Percentiles rank a stretch among this genome's conserved stretches.
Conservation (phyloP, 1,284 basidiomycete genomes). For the Marasmius fiardii region DNA sequence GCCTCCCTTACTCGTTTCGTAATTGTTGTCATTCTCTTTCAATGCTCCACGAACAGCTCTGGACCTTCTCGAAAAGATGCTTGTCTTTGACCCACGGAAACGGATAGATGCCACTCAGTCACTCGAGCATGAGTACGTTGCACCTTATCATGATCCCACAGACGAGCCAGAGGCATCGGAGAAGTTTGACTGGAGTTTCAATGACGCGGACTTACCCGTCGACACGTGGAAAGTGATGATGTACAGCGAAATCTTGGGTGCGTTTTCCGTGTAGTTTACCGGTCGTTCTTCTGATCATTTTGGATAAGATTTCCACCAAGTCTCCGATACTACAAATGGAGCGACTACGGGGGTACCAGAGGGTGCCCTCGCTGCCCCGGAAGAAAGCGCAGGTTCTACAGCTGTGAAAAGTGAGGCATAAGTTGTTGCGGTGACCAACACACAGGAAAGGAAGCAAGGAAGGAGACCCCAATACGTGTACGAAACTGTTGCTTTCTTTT, state of each 20-base stretch:
- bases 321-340: slow-evolving; percentile 44
- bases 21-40: not conserved
- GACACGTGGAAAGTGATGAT: slow-evolving; percentile 99
- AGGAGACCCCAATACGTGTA: not conserved
- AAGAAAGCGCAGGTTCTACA: slow-evolving; percentile 17
- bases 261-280: slow-evolving; percentile 21
- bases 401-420: not conserved
- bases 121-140: slow-evolving; percentile 92
- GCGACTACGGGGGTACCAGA: slow-evolving; percentile 44
- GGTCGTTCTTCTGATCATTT: not conserved
- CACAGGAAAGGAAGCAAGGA: not conserved
- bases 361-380: slow-evolving; percentile 64
- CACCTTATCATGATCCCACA: slow-evolving; percentile 97
- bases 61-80: slow-evolving; percentile 97
- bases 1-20: not conserved
- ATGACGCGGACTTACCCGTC: slow-evolving; percentile 98
- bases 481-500: not conserved
- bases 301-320: slow-evolving; percentile 73
- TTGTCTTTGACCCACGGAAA: slow-evolving; percentile 97
- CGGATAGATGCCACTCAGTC: slow-evolving; percentile 93
- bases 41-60: slow-evolving; percentile 56
- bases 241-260: slow-evolving; percentile 94
- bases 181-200: slow-evolving; percentile 99
- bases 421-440: not conserved
- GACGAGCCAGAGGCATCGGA: slow-evolving; percentile 95